A percentile compares a stretch with the other conserved stretches of the same genome.
phyloP scores from a whole-genome alignment of 208 protist species.

The Crithidia acanthocephali region DNA sequence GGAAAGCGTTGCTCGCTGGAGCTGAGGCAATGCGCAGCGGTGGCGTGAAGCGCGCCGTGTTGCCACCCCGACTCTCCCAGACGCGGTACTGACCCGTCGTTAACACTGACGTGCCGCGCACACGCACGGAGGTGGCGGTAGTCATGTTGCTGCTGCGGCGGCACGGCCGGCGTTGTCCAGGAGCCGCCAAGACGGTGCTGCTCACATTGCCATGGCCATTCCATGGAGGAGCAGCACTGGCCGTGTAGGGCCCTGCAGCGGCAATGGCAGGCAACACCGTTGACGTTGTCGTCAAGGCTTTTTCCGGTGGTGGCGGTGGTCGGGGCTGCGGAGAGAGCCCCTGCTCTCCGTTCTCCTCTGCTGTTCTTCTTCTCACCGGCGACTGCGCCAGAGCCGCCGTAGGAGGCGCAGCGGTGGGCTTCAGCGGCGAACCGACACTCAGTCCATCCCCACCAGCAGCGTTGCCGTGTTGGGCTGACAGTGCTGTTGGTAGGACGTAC shows the following conservation, averaged over 20 bases:
- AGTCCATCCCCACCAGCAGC: too few relatives aligned
- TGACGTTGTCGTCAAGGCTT: neutral
- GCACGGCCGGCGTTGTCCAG: neutral
- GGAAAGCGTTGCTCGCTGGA: neutral
- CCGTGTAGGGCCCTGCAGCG: neutral
- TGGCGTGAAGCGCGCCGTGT: neutral
- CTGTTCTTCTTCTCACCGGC: too few relatives aligned
- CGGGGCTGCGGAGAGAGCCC: neutral
- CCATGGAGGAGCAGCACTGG: neutral
- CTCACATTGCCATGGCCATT: neutral
- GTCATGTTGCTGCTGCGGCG: neutral
- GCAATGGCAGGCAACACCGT: neutral
- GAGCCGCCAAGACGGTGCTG: neutral
- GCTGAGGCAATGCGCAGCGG: neutral
- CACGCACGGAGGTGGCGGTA: neutral
- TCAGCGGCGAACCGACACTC: too few relatives aligned
- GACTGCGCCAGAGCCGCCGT: too few relatives aligned
- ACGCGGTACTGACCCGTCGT: neutral
- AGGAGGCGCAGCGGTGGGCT: too few relatives aligned
- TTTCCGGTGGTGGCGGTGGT: neutral
- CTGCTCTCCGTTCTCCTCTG: too few relatives aligned
- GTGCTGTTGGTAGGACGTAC: too few relatives aligned
- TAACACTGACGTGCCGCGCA: slow-evolving; percentile 3
- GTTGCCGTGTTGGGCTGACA: too few relatives aligned
- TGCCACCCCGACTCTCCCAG: neutral